Evolutionary conservation across 306 rosid species (phyloP), one percentile per base, ranked within the genome.

Genomic region (Purshia tridentata): DNA sequence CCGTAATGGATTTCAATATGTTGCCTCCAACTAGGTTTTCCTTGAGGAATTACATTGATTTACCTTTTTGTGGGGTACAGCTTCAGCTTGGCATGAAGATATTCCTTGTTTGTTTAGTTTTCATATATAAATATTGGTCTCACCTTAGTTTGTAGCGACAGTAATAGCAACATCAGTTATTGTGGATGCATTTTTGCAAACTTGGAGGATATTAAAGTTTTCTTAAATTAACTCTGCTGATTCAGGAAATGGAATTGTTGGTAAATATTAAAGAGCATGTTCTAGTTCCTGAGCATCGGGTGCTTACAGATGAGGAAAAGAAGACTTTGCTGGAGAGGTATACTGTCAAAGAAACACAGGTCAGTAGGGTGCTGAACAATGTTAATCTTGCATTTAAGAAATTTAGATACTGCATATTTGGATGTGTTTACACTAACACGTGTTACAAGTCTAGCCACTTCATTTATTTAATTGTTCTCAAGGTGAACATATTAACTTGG

Each of bases 331-430:
- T 93, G 49, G 91, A 93, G 87, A 86, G 86, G 72, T 93, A 93
- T 50, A 93, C 95, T 0, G 94, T 89, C 13, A 91, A 91, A 71
- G 98, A 91, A 75, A 86, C 89, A 35, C 96, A 93, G 96, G 98
- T 88, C 18, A 65, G 86, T 78, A 49, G 35, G 1, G 35, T 23
- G 35, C 59, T 13, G 23, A 40, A 23, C 12, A 37, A 20, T 44
- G n/a, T 39, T 45, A 16, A 14, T 45, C 5, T 23, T 67, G 37
- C 37, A 50, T 49, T 40, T 20, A 16, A 51, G 45, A 62, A 52
- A 50, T 44, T 22, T 9, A 6, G 11, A 52, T 57, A 29, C 35
- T 29, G 2, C 35, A 29, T 0, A 44, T 23, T 41, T 35, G 42
- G 40, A 39, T 69, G 16, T 19, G 14, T 29, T 1, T 3, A 15